Base-by-base conservation (phyloP, 1,284 basidiomycete genomes). In the Pseudozyma tsukubaensis region DNA sequence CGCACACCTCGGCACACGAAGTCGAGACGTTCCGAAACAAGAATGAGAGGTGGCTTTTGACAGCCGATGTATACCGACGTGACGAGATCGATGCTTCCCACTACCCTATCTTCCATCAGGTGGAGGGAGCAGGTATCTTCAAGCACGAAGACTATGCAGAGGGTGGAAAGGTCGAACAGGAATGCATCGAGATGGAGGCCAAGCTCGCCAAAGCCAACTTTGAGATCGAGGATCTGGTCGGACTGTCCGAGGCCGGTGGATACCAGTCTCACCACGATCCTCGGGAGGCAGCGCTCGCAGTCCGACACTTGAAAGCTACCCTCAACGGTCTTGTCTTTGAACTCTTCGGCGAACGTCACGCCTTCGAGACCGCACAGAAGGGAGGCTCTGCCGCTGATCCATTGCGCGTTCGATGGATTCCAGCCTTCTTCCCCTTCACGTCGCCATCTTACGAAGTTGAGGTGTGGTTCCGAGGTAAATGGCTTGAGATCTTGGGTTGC, bases 31-130 rank as follows among this genome's bases (percentile, higher is more conserved):
- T 97, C 85, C 86, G 88, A 44, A 86, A 87, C 39, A 93, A 93
- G 5, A 87, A 91, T 76, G 89, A 92, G 39, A 88, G 88, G 56
- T 99, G 95, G 93, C 87, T 99, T 36, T 88, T 99, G 51, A 93
- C 94, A 1, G 95, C 97, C n/a, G 97, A 99, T 86, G 97, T 99
- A 49, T 99, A 98, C 86, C 88, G 97, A 45, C 90, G 97, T 74
- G 97, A 99, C 89, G 97, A 99, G 86, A 99, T 99, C 75, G 97
- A 99, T 86, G 89, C 90, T 19, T 93, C 92, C 11, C 97, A 99
- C 85, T 98, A 98, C 85, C 97, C 97, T 18, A 92, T 97, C 47
- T 99, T 99, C 85, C 97, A 99, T 86, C 97, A 99, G 86, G 94
- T 97, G 87, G 97, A 99, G 85, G 97, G 96, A 35, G 94, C 95